These are phyloP conservation scores for Hordeum pubiflorum DNA, from an alignment of 202 grass and related monocot genomes.

Conservation along the genomic window DNA sequence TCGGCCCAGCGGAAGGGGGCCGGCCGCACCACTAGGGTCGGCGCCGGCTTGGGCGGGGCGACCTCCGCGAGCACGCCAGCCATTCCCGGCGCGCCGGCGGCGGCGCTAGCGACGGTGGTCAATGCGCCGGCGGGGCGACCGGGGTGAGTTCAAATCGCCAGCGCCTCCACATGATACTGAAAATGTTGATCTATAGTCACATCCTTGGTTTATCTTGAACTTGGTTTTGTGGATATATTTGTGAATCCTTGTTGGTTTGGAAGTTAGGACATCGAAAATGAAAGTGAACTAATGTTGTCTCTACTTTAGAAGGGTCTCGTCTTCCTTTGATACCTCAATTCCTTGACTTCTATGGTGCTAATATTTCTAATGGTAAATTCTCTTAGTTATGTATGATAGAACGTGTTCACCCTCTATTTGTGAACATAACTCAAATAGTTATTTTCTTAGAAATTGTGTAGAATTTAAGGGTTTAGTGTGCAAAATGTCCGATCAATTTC, in stretches of 20 bases:
- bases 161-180: constrained; percentile 30
- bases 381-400: background rate
- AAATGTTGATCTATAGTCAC: constrained; percentile 34
- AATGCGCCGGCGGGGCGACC: no score
- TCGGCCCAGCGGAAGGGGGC: no score
- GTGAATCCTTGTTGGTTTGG: constrained; percentile 73
- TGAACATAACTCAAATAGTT: background rate
- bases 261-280: constrained; percentile 64
- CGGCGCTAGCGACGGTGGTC: no score
- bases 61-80: no score
- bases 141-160: no score
- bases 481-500: no score
- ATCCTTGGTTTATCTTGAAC: constrained; percentile 60
- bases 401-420: background rate
- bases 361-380: constrained; percentile 70
- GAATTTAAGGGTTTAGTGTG: no score
- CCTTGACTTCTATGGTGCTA: constrained; percentile 83
- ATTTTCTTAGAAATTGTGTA: no score
- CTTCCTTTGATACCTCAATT: constrained; percentile 88
- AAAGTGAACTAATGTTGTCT: constrained; percentile 67
- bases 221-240: constrained; percentile 83
- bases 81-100: no score
- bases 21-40: no score
- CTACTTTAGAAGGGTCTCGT: constrained; percentile 63
- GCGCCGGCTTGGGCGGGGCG: no score